Evolutionary conservation across 495 filamentous ascomycete genomes (phyloP), one percentile per base, ranked within the genome.

Genomic region (Physcia stellaris): DNA sequence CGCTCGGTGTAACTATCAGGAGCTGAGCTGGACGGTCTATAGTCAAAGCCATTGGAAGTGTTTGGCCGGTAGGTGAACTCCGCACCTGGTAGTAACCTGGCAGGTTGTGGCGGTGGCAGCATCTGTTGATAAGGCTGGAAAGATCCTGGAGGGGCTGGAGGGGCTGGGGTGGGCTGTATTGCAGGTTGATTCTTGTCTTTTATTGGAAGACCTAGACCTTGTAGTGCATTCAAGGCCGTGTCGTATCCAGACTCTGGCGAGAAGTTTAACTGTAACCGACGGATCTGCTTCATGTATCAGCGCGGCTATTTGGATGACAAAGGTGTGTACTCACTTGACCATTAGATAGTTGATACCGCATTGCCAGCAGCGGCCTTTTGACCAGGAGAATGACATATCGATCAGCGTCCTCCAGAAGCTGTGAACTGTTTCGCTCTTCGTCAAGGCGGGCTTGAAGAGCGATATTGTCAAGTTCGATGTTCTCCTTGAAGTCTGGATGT

Each of bases 231-330:
- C 3, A 52, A 15, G 2, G 46, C 38, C 19, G 22, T 23, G 9
- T 45, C 42, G 19, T 35, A 49, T 11, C 42, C 46, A 21, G 33
- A 37, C 9, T 10, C 26, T 11, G 35, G 38, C 9, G 17, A 29
- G 27, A 52, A 52, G 1, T 40, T 46, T 39, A 52, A 40, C 26
- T 52, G 49, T n/a, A 42, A 35, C 37, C 39, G 47, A 21, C 50
- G 40, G 15, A 47, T 39, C 46, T 52, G 4, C 16, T 15, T 30
- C 13, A 15, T 23, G n/a, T 19, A 21, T 19, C 19, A 34, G 32
- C 21, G 6, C 10, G 11, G 12, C 17, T 24, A 19, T n/a, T 13
- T 7, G 33, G 4, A 7, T 24, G 7, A 19, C 6, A 24, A 35
- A n/a, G 24, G 11, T n/a, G 6, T 23, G 9, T 9, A 15, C 15